Evolutionary conservation across 2,329 filamentous ascomycete species (phyloP).

Genomic region (Phialophora expanda): DNA sequence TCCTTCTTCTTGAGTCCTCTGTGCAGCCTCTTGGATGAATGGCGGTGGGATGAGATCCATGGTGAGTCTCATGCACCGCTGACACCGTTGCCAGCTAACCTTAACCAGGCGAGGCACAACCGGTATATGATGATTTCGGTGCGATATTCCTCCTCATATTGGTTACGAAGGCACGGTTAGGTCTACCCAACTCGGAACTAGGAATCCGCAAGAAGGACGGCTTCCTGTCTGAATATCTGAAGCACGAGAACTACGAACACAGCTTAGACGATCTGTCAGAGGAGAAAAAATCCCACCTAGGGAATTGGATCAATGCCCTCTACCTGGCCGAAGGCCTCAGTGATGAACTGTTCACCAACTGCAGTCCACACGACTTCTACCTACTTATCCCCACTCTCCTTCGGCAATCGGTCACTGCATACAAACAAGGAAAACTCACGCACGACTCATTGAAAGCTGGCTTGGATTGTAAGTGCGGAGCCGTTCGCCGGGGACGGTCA

Average conservation of each 20-base stretch:
- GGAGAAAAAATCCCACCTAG: constrained; percentile 62
- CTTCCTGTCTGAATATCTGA: constrained; percentile 62
- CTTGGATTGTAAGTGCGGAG: constrained; percentile 60
- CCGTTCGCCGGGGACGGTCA: constrained; percentile 11
- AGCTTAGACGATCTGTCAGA: constrained; percentile 59
- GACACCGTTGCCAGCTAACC: constrained; percentile 34
- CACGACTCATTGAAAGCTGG: constrained; percentile 66
- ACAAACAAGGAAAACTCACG: constrained; percentile 60
- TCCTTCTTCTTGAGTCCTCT: constrained; percentile 62
- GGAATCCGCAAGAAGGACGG: constrained; percentile 57
- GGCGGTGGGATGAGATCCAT: constrained; percentile 69
- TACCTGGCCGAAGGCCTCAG: constrained; percentile 68
- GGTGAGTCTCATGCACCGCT: constrained; percentile 43
- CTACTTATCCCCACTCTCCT: constrained; percentile 66
- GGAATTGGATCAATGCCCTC: constrained; percentile 65
- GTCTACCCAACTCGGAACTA: constrained; percentile 58
- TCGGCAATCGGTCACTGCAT: constrained; percentile 64
- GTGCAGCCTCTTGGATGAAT: constrained; percentile 64
- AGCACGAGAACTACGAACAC: constrained; percentile 52
- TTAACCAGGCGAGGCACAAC: constrained; percentile 61
- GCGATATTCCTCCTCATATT: constrained; percentile 64
- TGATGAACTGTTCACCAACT: constrained; percentile 68
- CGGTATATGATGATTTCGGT: constrained; percentile 69
- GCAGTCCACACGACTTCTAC: constrained; percentile 69
- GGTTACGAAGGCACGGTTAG: constrained; percentile 63